phyloP scores from a whole-genome alignment of 2,329 filamentous ascomycete species.

The Laburnicola sp. region DNA sequence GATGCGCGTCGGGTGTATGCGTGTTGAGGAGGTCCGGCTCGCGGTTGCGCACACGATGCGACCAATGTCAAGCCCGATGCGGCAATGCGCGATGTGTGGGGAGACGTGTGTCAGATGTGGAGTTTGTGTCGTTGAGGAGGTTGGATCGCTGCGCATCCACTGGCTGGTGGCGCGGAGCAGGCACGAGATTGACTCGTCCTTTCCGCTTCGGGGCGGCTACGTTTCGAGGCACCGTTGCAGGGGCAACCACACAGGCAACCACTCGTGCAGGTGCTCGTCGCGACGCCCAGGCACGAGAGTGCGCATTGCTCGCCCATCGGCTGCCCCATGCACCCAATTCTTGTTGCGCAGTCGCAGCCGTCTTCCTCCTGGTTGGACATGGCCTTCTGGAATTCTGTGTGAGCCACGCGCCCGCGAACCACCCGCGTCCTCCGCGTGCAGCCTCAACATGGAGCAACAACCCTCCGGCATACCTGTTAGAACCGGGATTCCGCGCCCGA shows the following conservation, averaged over 20 bases:
- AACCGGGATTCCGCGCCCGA: slow-evolving; percentile 51
- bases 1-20: slow-evolving; percentile 11
- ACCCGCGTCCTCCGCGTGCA: slow-evolving; percentile 16
- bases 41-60: slow-evolving; percentile 18
- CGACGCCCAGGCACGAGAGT: slow-evolving; percentile 5
- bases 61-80: slow-evolving; percentile 12
- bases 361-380: slow-evolving; percentile 16
- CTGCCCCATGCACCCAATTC: not conserved
- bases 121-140: slow-evolving; percentile 4
- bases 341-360: not conserved
- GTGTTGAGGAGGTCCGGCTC: not conserved
- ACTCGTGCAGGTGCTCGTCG: slow-evolving; percentile 1
- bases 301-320: not conserved
- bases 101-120: slow-evolving; percentile 16
- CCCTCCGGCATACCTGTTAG: slow-evolving; percentile 32
- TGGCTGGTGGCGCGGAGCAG: not conserved
- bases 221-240: not conserved
- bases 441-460: slow-evolving; percentile 38
- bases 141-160: not conserved
- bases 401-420: slow-evolving; percentile 14
- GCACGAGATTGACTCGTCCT: not conserved
- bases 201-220: not conserved
- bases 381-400: not conserved
- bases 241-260: not conserved
- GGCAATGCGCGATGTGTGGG: slow-evolving; percentile 2